phyloP scores from a whole-genome alignment of 768 basidiomycete genomes.

The Phanerodontia chrysosporium region DNA sequence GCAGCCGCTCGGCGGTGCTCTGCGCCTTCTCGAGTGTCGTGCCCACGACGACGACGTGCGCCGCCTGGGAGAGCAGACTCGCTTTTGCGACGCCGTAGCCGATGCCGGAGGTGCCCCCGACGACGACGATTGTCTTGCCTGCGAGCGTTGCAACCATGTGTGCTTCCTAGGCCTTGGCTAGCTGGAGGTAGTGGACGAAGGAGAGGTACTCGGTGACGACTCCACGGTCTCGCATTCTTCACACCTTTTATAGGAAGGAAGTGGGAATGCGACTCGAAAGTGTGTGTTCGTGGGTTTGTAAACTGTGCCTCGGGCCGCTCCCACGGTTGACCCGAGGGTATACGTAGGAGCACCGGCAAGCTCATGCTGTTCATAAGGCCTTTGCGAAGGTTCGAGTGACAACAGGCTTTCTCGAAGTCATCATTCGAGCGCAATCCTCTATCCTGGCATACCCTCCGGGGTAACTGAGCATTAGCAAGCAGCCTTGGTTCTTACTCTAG shows the following conservation, averaged over 20 bases:
- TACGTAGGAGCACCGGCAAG: not conserved
- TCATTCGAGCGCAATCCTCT: too few species aligned
- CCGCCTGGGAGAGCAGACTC: not conserved
- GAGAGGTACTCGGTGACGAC: not conserved
- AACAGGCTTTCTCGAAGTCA: not conserved
- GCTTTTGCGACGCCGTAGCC: conserved; percentile 6
- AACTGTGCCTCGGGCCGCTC: not conserved
- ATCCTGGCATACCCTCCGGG: too few species aligned
- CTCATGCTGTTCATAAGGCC: too few species aligned
- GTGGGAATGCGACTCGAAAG: not conserved
- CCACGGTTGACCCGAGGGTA: not conserved
- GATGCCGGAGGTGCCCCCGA: conserved; percentile 2
- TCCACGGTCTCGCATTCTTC: too few species aligned
- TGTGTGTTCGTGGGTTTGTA: not conserved
- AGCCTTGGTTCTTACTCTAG: too few species aligned
- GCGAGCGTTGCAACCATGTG: conserved; percentile 1
- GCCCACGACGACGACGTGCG: conserved; percentile 4
- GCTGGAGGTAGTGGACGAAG: not conserved
- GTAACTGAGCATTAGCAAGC: too few species aligned
- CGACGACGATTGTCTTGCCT: conserved; percentile 3
- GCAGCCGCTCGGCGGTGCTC: not conserved
- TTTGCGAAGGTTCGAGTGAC: not conserved
- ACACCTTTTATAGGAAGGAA: not conserved
- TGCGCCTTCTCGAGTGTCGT: not conserved
- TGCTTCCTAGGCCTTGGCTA: not conserved